Conservation (phyloP, 257 asterid genomes). For the Henckelia pumila region DNA sequence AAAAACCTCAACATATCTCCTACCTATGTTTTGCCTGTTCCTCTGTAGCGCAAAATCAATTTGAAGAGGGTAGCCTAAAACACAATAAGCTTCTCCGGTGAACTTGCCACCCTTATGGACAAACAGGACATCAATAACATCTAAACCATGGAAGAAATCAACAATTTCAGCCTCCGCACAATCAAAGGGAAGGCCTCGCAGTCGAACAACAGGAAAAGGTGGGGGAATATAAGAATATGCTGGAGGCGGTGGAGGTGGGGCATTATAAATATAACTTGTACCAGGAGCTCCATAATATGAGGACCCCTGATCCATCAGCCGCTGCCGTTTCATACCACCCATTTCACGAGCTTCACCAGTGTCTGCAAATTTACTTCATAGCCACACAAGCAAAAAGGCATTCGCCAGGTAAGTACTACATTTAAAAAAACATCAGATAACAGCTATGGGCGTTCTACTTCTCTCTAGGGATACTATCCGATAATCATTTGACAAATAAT, state of each 20-base stretch:
- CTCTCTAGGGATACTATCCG: not conserved
- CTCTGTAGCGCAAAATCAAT: conserved; percentile 86
- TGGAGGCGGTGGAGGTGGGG: conserved; percentile 70
- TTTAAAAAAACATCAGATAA: conserved; percentile 1
- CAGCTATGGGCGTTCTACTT: not conserved
- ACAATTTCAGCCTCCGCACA: conserved; percentile 75
- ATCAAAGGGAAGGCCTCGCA: conserved; percentile 95
- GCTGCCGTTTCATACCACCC: conserved; percentile 90
- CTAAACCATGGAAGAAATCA: conserved; percentile 83
- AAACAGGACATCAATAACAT: conserved; percentile 78
- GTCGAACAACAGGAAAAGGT: conserved; percentile 89
- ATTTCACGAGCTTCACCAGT: conserved; percentile 78
- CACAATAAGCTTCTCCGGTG: conserved; percentile 84
- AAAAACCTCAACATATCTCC: conserved; percentile 95
- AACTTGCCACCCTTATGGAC: conserved; percentile 76
- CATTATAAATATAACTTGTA: conserved; percentile 67
- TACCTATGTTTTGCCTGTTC: conserved; percentile 82
- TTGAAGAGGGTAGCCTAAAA: conserved; percentile 83
- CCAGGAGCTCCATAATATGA: conserved; percentile 61
- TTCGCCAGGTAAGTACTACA: conserved; percentile 23
- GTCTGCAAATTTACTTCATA: conserved; percentile 56
- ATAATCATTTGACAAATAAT: not conserved
- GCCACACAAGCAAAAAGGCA: conserved; percentile 17
- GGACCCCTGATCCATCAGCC: conserved; percentile 77
- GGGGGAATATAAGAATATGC: conserved; percentile 69